These are phyloP conservation scores for Cyphellophora attinorum DNA, from an alignment of 2,329 filamentous ascomycete genomes.

Conservation along the genomic window DNA sequence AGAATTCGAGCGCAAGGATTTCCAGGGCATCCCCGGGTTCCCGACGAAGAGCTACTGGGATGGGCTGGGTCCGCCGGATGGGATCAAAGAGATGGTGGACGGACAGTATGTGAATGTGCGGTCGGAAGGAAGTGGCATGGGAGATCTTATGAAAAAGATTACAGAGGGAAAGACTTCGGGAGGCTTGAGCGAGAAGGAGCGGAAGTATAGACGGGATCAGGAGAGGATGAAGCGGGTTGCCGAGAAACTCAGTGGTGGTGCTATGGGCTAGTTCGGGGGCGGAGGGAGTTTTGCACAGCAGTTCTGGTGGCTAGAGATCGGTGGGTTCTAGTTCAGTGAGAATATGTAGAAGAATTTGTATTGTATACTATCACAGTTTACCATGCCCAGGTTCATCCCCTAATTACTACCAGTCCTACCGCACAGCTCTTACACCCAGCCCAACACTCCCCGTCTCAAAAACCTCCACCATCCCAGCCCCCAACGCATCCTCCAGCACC, in stretches of 20 bases:
- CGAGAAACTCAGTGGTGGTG: slow-evolving; percentile 58
- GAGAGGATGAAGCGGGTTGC: slow-evolving; percentile 54
- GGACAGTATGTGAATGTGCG: not conserved
- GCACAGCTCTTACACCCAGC: slow-evolving; percentile 34
- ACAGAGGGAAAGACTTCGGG: no score
- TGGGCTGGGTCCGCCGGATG: slow-evolving; percentile 34
- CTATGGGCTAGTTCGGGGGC: no score
- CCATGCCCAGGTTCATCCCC: no score
- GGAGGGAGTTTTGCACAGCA: no score
- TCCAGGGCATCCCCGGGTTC: slow-evolving; percentile 26
- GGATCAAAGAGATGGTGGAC: slow-evolving; percentile 37
- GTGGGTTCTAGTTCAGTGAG: no score
- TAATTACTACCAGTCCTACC: slow-evolving; percentile 6
- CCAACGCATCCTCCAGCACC: slow-evolving; percentile 51
- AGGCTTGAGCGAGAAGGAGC: not conserved
- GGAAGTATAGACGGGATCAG: slow-evolving; percentile 32
- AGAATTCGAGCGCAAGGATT: slow-evolving; percentile 51
- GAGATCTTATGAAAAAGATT: no score
- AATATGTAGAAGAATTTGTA: no score
- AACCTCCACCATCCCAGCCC: slow-evolving; percentile 50
- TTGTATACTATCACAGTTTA: no score
- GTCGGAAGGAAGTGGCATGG: no score
- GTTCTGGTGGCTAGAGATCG: no score
- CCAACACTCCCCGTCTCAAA: slow-evolving; percentile 57
- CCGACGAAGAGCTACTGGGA: slow-evolving; percentile 44